Evolutionary conservation across 768 basidiomycete species (phyloP).

Genomic region (Mycena metata): DNA sequence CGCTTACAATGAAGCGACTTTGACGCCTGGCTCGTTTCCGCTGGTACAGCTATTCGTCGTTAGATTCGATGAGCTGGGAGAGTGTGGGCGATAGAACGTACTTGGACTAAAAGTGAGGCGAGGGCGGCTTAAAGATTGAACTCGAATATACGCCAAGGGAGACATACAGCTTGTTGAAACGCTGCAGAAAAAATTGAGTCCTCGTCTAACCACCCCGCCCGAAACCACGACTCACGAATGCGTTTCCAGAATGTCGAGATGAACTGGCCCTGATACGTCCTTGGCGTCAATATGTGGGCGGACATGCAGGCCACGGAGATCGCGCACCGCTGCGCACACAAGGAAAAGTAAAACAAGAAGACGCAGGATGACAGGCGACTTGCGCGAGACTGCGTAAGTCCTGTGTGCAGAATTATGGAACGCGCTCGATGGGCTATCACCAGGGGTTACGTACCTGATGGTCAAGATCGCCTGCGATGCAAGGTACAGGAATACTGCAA

Average conservation of each 20-base stretch:
- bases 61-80: neutral
- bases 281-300: neutral
- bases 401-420: neutral
- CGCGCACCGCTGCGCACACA: neutral
- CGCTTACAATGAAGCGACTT: constrained; percentile 4
- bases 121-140: neutral
- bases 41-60: neutral
- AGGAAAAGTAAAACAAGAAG: constrained; percentile 17
- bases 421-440: no score
- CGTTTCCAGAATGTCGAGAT: constrained; percentile 21
- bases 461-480: constrained; percentile 29
- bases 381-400: constrained; percentile 33
- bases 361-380: constrained; percentile 9
- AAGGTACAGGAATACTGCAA: neutral
- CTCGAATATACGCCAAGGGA: neutral
- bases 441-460: constrained; percentile 3
- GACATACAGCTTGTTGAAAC: neutral
- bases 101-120: neutral
- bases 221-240: constrained; percentile 18
- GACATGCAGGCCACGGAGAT: neutral
- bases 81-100: neutral
- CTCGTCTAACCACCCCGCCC: neutral
- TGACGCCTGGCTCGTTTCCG: constrained; percentile 9
- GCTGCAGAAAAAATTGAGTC: neutral
- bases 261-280: neutral